Conservation (phyloP, 1,284 basidiomycete genomes). For the Cystobasidiaceae sp. region DNA sequence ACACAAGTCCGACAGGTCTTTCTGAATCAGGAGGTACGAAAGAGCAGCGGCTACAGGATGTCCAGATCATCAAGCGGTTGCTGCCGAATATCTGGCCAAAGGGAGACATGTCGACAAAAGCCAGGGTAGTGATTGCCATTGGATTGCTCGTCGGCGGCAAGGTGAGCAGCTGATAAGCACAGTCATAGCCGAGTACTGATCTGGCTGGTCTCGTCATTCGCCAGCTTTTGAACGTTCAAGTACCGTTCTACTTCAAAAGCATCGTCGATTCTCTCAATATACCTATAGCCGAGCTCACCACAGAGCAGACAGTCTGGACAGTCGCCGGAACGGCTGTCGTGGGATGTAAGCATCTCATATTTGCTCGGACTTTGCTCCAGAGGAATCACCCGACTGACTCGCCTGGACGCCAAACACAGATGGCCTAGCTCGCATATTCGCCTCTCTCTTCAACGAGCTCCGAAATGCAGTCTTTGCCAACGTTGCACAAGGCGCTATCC, state of each 20-base stretch:
- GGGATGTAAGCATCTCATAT: slow-evolving; percentile 64
- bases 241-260: slow-evolving; percentile 89
- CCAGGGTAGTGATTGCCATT: slow-evolving; percentile 78
- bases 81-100: slow-evolving; percentile 58
- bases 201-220: neutral
- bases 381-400: no score
- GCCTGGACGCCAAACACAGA: slow-evolving; percentile 54
- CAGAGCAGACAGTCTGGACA: slow-evolving; percentile 65
- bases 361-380: neutral
- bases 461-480: slow-evolving; percentile 95
- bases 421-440: slow-evolving; percentile 80
- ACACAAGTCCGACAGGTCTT: no score
- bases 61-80: slow-evolving; percentile 53
- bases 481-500: slow-evolving; percentile 88
- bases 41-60: slow-evolving; percentile 31
- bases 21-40: no score
- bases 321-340: slow-evolving; percentile 81
- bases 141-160: slow-evolving; percentile 78
- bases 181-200: neutral
- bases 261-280: slow-evolving; percentile 87
- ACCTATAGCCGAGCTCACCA: slow-evolving; percentile 67
- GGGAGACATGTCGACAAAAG: slow-evolving; percentile 53
- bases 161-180: slow-evolving; percentile 50
- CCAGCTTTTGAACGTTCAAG: slow-evolving; percentile 89
- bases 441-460: slow-evolving; percentile 83